Evolutionary conservation across 441 rosid genomes (phyloP).

Genomic region (Erysimum pusillum): DNA sequence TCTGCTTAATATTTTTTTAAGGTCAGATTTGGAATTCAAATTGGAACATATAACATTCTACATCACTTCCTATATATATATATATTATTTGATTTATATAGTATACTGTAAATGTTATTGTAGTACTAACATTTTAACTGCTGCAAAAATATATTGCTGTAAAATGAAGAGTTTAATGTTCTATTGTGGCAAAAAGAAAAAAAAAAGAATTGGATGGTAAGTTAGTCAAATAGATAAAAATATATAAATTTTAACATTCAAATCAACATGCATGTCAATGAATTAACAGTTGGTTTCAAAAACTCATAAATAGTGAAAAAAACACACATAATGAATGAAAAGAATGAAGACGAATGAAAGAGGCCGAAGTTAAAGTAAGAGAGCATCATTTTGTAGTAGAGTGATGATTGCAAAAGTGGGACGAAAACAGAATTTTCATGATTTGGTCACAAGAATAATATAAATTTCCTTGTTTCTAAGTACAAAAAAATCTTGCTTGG

Average conservation of each 20-base stretch:
- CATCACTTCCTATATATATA: background rate
- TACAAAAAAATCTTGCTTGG: constrained; percentile 25
- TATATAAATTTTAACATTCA: background rate
- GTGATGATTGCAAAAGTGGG: constrained; percentile 48
- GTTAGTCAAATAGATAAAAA: background rate
- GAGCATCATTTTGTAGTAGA: constrained; percentile 45
- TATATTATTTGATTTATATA: too few relatives aligned
- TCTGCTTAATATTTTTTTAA: background rate
- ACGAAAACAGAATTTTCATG: constrained; percentile 44
- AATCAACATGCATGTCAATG: constrained; percentile 32
- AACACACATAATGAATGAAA: background rate
- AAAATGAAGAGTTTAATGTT: constrained; percentile 13
- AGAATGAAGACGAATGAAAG: constrained; percentile 31
- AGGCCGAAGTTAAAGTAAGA: constrained; percentile 35
- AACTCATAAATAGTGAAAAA: constrained; percentile 18
- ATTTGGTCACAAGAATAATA: constrained; percentile 43
- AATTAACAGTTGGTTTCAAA: constrained; percentile 6
- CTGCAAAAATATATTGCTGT: background rate
- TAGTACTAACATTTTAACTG: background rate
- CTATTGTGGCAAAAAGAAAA: background rate
- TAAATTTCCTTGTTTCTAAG: constrained; percentile 41
- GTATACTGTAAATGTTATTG: background rate
- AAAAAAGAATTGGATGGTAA: constrained; percentile 2
- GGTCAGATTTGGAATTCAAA: background rate
- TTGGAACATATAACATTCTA: background rate